A percentile compares a stretch with the other conserved stretches of the same genome.
These are phyloP conservation scores for Dissophora globulifera DNA, from an alignment of 192 early-diverging fungal species.

Conservation along the genomic window DNA sequence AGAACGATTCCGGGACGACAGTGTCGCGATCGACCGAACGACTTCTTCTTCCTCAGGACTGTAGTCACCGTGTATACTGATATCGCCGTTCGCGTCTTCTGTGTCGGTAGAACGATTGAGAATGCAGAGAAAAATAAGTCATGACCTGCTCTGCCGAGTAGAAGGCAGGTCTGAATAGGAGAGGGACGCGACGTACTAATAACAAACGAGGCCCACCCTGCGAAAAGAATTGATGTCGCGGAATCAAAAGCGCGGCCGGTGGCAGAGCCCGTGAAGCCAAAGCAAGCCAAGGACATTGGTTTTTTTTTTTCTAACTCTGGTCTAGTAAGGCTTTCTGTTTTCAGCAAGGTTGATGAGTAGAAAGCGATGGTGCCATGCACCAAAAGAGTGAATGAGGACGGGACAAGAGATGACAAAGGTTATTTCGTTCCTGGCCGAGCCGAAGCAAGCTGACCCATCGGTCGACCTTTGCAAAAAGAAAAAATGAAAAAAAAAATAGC, in stretches of 20 bases:
- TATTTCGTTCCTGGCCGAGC: too few species aligned
- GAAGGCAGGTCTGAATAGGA: neutral
- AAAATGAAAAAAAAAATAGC: too few species aligned
- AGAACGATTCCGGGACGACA: too few species aligned
- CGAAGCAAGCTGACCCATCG: too few species aligned
- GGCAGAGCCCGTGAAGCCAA: constrained; percentile 11
- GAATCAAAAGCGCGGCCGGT: neutral
- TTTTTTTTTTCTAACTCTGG: too few species aligned
- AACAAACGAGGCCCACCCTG: constrained; percentile 22
- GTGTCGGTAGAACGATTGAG: neutral
- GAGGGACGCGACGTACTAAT: neutral
- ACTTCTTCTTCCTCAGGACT: constrained; percentile 8
- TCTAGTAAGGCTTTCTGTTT: too few species aligned
- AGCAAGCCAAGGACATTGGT: constrained; percentile 1
- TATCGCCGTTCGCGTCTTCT: neutral
- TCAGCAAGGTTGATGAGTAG: too few species aligned
- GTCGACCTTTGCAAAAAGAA: too few species aligned
- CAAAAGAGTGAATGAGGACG: too few species aligned
- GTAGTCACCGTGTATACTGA: constrained; percentile 8
- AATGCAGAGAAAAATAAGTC: neutral
- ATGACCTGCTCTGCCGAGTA: neutral
- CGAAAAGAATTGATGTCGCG: constrained; percentile 4
- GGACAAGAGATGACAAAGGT: too few species aligned
- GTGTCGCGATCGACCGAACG: too few species aligned
- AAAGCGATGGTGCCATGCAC: too few species aligned